A percentile compares a stretch with the other conserved stretches of the same genome.
Evolutionary conservation across 139 green algal species (phyloP).

Genomic region (Edaphochlamys debaryana): DNA sequence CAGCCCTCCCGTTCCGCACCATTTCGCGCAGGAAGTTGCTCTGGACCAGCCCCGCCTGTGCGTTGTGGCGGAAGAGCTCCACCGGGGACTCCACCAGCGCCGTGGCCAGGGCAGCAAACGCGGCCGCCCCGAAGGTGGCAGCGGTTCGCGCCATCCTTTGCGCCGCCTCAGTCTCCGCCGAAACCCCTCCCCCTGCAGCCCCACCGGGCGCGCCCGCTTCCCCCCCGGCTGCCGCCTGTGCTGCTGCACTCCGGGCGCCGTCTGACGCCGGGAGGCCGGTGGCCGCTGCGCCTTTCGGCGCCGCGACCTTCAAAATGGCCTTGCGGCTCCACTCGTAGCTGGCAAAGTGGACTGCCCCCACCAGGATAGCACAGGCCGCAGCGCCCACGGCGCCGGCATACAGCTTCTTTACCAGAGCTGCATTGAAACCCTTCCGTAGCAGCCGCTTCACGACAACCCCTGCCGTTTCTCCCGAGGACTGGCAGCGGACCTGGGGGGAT

Average conservation of each 20-base stretch:
- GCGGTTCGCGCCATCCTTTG: too few relatives aligned
- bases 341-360: constrained; percentile 72
- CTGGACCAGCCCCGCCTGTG: constrained; percentile 56
- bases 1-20: too few relatives aligned
- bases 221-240: too few relatives aligned
- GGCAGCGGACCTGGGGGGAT: constrained; percentile 63
- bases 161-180: neutral
- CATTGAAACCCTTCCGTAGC: constrained; percentile 20
- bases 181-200: neutral
- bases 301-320: neutral
- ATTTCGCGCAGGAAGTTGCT: constrained; percentile 68
- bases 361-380: constrained; percentile 59
- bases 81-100: constrained; percentile 71
- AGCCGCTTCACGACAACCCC: constrained; percentile 56
- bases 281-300: too few relatives aligned
- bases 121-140: constrained; percentile 54
- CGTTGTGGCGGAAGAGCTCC: constrained; percentile 72
- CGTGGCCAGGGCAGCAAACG: constrained; percentile 52
- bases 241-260: too few relatives aligned
- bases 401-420: constrained; percentile 28
- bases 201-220: neutral
- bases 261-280: too few relatives aligned
- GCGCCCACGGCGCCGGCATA: constrained; percentile 34
- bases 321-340: constrained; percentile 40
- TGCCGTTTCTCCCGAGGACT: constrained; percentile 52